phyloP scores from a whole-genome alignment of 2,329 filamentous ascomycete genomes.

The Metarhizium brunneum region DNA sequence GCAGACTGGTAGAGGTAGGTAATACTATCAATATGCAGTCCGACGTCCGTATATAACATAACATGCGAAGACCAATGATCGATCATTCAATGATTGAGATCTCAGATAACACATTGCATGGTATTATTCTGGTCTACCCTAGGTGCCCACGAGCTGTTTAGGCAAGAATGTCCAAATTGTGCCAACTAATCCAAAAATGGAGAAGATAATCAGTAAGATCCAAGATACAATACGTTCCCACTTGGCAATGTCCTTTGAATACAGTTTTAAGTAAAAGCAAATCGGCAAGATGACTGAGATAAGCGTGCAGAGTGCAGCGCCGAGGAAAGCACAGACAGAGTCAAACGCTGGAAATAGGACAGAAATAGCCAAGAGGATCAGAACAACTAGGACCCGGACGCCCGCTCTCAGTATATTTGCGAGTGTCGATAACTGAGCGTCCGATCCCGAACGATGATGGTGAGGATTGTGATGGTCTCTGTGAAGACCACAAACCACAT shows the following conservation, averaged over 20 bases:
- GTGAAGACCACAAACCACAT: conserved; percentile 71
- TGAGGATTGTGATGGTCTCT: conserved; percentile 23
- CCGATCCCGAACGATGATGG: conserved; percentile 28
- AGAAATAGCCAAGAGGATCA: conserved; percentile 69
- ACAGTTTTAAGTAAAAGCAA: conserved; percentile 84
- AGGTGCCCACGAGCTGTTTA: conserved; percentile 58
- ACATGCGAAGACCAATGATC: too few relatives aligned
- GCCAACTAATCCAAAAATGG: conserved; percentile 61
- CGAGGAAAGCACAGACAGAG: conserved; percentile 84
- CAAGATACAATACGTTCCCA: conserved; percentile 59
- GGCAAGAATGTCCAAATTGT: conserved; percentile 86
- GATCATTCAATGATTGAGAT: too few relatives aligned
- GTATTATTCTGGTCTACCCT: conserved; percentile 8
- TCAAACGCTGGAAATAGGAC: conserved; percentile 68
- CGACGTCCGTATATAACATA: too few relatives aligned
- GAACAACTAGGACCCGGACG: conserved; percentile 56
- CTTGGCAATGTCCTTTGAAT: conserved; percentile 58
- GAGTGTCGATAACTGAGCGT: conserved; percentile 27
- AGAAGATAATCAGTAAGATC: conserved; percentile 59
- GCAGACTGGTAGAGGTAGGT: too few relatives aligned
- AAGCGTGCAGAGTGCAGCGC: conserved; percentile 81
- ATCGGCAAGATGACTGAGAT: conserved; percentile 89
- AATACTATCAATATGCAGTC: too few relatives aligned
- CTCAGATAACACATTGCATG: too few relatives aligned
- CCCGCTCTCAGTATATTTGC: conserved; percentile 44